Evolutionary conservation across 768 basidiomycete species (phyloP).

Genomic region (Lentinula boryana): DNA sequence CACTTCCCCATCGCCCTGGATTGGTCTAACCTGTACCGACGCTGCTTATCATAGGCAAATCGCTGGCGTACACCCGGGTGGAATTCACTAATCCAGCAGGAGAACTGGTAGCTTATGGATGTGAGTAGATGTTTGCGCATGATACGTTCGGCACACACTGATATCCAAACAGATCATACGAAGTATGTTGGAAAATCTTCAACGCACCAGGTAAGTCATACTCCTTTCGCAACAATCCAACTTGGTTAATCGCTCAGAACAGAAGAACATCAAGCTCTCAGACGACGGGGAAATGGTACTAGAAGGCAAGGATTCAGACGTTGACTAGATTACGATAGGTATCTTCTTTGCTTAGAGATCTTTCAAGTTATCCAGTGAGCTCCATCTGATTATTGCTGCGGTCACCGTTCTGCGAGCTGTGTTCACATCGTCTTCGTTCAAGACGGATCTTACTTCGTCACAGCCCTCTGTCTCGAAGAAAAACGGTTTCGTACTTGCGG

Average conservation of each 20-base stretch:
- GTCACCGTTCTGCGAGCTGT: too few species aligned
- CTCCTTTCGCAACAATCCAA: not conserved
- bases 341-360: too few species aligned
- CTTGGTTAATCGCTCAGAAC: not conserved
- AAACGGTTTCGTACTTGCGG: too few species aligned
- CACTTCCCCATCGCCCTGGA: not conserved
- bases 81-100: constrained; percentile 66
- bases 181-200: constrained; percentile 78
- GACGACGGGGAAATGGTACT: constrained; percentile 69
- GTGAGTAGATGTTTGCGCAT: constrained; percentile 33
- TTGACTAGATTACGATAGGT: not conserved
- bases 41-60: constrained; percentile 48
- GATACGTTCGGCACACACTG: not conserved
- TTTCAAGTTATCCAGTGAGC: too few species aligned
- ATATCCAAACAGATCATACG: constrained; percentile 61
- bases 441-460: too few species aligned
- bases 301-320: constrained; percentile 53
- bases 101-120: constrained; percentile 74
- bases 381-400: too few species aligned
- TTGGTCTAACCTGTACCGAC: not conserved
- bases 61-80: constrained; percentile 73
- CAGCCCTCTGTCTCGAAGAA: too few species aligned
- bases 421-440: too few species aligned
- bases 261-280: constrained; percentile 77
- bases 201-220: constrained; percentile 29